Conservation (phyloP, 2,329 filamentous ascomycete species). For the Neofusicoccum kwambonambiense region DNA sequence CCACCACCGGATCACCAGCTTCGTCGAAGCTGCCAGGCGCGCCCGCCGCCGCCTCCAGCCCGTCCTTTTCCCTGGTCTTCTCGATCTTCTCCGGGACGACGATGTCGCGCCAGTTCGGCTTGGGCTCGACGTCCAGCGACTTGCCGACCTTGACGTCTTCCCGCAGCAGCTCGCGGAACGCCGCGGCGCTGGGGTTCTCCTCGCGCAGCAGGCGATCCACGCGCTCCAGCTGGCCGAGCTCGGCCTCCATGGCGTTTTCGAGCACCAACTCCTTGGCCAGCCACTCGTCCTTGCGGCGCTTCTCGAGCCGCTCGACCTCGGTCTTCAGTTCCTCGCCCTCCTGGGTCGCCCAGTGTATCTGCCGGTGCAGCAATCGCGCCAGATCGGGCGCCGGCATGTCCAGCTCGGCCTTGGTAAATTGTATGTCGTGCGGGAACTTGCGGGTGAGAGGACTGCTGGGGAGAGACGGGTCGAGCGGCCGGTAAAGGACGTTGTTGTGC, state of each 20-base stretch:
- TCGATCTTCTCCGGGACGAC: background rate
- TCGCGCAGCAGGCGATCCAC: constrained; percentile 35
- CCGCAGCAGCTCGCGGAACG: constrained; percentile 35
- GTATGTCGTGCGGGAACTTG: constrained; percentile 55
- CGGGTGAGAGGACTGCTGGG: constrained; percentile 56
- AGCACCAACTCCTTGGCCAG: constrained; percentile 74
- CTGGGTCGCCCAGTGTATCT: constrained; percentile 70
- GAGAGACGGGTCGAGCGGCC: constrained; percentile 56
- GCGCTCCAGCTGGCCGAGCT: constrained; percentile 49
- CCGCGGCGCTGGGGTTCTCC: constrained; percentile 26
- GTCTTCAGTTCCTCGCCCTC: constrained; percentile 63
- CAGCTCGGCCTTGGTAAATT: constrained; percentile 67
- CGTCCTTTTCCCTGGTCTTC: constrained; percentile 1
- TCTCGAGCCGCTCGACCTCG: constrained; percentile 67
- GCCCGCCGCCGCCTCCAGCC: background rate
- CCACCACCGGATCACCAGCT: background rate
- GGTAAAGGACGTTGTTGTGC: constrained; percentile 58
- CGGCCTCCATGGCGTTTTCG: constrained; percentile 71
- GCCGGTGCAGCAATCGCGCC: constrained; percentile 60
- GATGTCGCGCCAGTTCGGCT: constrained; percentile 9
- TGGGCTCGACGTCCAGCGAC: background rate
- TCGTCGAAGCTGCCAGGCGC: background rate
- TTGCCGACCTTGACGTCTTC: constrained; percentile 29
- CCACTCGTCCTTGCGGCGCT: constrained; percentile 70
- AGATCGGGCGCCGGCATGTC: constrained; percentile 65